phyloP scores from a whole-genome alignment of 352 stramenopile genomes.

The Thraustotheca clavata region DNA sequence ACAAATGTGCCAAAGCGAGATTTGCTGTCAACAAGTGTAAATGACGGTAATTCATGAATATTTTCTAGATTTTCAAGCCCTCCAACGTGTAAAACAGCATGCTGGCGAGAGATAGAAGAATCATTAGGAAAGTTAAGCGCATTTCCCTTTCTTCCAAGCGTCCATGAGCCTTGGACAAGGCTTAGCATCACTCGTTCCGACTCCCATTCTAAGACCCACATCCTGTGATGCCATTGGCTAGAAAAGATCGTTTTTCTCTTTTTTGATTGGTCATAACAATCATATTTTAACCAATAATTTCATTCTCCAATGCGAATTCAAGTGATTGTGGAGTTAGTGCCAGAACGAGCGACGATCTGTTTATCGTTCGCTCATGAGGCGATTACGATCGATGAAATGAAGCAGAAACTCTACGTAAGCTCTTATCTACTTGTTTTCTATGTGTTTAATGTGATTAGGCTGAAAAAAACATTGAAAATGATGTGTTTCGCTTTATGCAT shows the following conservation, averaged over 20 bases:
- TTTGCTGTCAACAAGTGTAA: conserved; percentile 68
- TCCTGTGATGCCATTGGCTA: too few relatives aligned
- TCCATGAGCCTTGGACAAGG: conserved; percentile 77
- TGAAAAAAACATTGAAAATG: conserved; percentile 25
- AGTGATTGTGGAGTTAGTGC: conserved; percentile 46
- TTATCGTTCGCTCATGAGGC: conserved; percentile 39
- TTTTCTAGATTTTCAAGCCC: conserved; percentile 59
- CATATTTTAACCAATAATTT: neutral
- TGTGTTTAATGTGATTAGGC: conserved; percentile 52
- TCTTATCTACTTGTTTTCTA: conserved; percentile 33
- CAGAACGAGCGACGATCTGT: conserved; percentile 71
- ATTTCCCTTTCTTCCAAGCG: conserved; percentile 67
- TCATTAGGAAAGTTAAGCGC: conserved; percentile 80
- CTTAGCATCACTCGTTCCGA: conserved; percentile 9
- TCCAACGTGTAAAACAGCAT: conserved; percentile 66
- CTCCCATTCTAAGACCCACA: conserved; percentile 20
- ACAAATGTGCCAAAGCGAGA: conserved; percentile 85
- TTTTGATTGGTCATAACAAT: neutral
- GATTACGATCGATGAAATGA: conserved; percentile 36
- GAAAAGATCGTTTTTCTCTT: too few relatives aligned
- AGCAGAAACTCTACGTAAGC: conserved; percentile 33
- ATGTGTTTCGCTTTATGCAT: conserved; percentile 11
- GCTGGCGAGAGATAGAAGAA: conserved; percentile 70
- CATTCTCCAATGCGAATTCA: conserved; percentile 14
- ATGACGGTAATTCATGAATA: conserved; percentile 41